Evolutionary conservation across 116 monocot genomes (phyloP), one percentile per base, ranked within the genome.

Genomic region (Phalaenopsis hybrid): DNA sequence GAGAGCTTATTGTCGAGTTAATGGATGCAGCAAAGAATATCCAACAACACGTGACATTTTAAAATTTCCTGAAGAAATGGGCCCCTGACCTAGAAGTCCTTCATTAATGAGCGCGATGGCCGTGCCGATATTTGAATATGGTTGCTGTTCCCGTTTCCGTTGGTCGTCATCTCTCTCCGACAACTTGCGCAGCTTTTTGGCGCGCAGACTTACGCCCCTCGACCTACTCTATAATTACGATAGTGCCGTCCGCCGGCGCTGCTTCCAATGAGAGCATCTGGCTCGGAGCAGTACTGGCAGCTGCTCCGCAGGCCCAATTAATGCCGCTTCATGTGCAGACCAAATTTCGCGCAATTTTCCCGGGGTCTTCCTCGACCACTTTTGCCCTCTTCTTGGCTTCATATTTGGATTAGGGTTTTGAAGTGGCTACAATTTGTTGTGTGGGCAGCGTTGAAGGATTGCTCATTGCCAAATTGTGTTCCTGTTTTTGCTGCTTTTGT

Each of bases 401-500:
- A 9, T 41, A 63, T 12, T 20, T 21, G 51, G n/a, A 74, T 79
- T 81, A 85, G 85, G 81, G 85, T 85, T 79, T 70, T 58, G 74
- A 44, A 33, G 75, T 23, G 21, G 55, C 21, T 77, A 21, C 20
- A n/a, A 63, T 25, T 48, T 72, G 45, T 43, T 46, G 0, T 8
- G 44, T 25, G 44, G 44, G 45, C 33, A 44, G 81, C 45, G 2
- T 37, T 79, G 48, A 48, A 75, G 0, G 45, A 31, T 1, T 20
- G 5, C 50, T 28, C 20, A 8, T 50, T 50, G 23, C 23, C 49
- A n/a, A 25, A 11, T 6, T 75, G 1, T 50, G 7, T 10, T 49
- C 0, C 8, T 1, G 43, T 5, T 74, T 5, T 74, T 74, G 15
- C 74, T 43, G 11, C 20, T 75, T 17, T 75, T 3, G n/a, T n/a